Percentiles rank a stretch among this genome's conserved stretches.
phyloP scores from a whole-genome alignment of 352 stramenopile species.

The Pythium vanterpoolii region DNA sequence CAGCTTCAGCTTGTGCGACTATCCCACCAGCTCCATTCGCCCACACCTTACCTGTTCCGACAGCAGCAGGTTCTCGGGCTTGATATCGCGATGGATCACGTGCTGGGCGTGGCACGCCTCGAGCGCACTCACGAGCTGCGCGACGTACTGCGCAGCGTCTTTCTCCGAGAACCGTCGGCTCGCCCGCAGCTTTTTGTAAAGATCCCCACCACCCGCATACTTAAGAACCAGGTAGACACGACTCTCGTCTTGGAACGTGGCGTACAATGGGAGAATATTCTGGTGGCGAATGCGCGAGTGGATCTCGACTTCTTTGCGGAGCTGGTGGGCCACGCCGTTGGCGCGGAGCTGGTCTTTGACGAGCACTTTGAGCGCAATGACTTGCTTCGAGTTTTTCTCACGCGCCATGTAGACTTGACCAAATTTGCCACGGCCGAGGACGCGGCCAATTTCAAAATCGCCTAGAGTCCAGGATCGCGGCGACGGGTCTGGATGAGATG shows the following conservation, averaged over 20 bases:
- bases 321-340: constrained; percentile 66
- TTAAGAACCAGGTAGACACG: constrained; percentile 89
- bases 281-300: constrained; percentile 86
- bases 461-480: constrained; percentile 73
- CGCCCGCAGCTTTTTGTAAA: constrained; percentile 73
- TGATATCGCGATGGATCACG: constrained; percentile 94
- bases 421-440: constrained; percentile 87
- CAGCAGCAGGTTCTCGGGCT: constrained; percentile 94
- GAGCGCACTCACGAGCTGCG: constrained; percentile 65
- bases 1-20: not conserved
- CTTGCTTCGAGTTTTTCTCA: constrained; percentile 74
- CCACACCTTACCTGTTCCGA: constrained; percentile 25
- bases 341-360: constrained; percentile 83
- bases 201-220: constrained; percentile 78
- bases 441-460: constrained; percentile 85
- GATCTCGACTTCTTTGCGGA: constrained; percentile 90
- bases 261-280: constrained; percentile 87
- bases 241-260: constrained; percentile 77
- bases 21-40: not conserved
- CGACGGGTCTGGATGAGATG: constrained; percentile 1
- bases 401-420: constrained; percentile 86
- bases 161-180: constrained; percentile 52
- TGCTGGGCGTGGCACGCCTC: constrained; percentile 77
- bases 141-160: constrained; percentile 61
- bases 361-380: constrained; percentile 89